Base-by-base conservation (phyloP, 371 early-diverging fungal genomes). In the Mortierella polycephala region DNA sequence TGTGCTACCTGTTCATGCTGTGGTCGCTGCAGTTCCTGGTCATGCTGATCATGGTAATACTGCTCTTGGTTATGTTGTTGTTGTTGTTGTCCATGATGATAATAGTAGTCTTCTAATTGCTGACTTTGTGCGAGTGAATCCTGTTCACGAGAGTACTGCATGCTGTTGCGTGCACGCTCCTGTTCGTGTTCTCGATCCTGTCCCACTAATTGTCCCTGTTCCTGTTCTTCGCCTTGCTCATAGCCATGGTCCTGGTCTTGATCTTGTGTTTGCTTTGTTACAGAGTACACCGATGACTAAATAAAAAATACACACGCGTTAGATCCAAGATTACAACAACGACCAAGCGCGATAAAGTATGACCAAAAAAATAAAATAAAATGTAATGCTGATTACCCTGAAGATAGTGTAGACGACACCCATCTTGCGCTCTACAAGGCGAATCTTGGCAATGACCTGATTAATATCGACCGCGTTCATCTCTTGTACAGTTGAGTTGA, bases 391-490 rank as follows among this genome's bases (percentile, higher is more conserved):
- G 1, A 41, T 12, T 72, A 72, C 79, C 59, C 65, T 71, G 62
- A 77, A 77, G n/a, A 71, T 49, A 7, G 79, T 77, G 59, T 72
- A 77, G 51, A 77, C 79, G 42, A 77, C 59, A 18, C 79, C 73
- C 79, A 77, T 77, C 59, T 77, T 77, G 18, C 79, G 79, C 56
- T 77, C 79, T 12, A 77, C 79, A 16, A 65, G 49, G 10, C 79
- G 64, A 39, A 77, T 77, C 69, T 72, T 77, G 69, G 72, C 73
- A 62, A 77, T 77, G 54, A 77, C 69, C 23, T 77, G 79, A 53
- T 69, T 57, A 58, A 77, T 61, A 45, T 77, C 79, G 13, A 77
- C 66, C 1, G 79, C 65, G 49, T 77, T 77, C 66, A 77, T 72
- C 53, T 77, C 79, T 20, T 68, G 72, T 20, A 77, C 39, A 5